A percentile compares a stretch with the other conserved stretches of the same genome.
These are phyloP conservation scores for Globisporangium nagaii DNA, from an alignment of 352 stramenopile genomes.

Conservation along the genomic window DNA sequence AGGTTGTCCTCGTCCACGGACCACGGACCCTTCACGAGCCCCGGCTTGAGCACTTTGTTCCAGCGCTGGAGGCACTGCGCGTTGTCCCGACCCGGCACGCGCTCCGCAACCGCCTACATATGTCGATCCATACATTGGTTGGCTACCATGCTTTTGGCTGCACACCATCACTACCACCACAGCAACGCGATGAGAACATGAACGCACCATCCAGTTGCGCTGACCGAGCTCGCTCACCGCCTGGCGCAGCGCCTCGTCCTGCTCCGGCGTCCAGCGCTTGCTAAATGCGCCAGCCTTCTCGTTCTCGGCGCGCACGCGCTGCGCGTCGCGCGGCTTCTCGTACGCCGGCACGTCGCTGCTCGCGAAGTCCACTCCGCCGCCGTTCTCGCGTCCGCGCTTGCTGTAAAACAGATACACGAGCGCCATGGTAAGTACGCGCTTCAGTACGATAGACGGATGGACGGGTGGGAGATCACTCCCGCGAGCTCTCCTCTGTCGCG, in stretches of 20 bases:
- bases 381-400: slow-evolving; percentile 30
- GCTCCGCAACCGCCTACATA: slow-evolving; percentile 46
- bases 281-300: slow-evolving; percentile 34
- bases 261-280: slow-evolving; percentile 78
- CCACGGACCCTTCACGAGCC: slow-evolving; percentile 91
- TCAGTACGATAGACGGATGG: not conserved
- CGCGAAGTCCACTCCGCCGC: not conserved
- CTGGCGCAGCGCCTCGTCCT: slow-evolving; percentile 78
- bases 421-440: not conserved
- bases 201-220: slow-evolving; percentile 85
- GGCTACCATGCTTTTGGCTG: no score
- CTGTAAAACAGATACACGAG: slow-evolving; percentile 6
- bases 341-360: slow-evolving; percentile 13
- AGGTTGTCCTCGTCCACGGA: slow-evolving; percentile 88
- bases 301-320: slow-evolving; percentile 36
- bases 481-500: no score
- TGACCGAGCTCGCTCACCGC: slow-evolving; percentile 75
- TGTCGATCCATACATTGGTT: no score
- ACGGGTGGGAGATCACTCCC: not conserved
- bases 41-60: slow-evolving; percentile 90
- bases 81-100: slow-evolving; percentile 59
- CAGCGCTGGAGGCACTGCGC: slow-evolving; percentile 83
- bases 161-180: no score
- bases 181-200: no score
- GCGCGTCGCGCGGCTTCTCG: slow-evolving; percentile 39